Conservation (phyloP, 2,329 filamentous ascomycete genomes). For the Epichloe hybrida region DNA sequence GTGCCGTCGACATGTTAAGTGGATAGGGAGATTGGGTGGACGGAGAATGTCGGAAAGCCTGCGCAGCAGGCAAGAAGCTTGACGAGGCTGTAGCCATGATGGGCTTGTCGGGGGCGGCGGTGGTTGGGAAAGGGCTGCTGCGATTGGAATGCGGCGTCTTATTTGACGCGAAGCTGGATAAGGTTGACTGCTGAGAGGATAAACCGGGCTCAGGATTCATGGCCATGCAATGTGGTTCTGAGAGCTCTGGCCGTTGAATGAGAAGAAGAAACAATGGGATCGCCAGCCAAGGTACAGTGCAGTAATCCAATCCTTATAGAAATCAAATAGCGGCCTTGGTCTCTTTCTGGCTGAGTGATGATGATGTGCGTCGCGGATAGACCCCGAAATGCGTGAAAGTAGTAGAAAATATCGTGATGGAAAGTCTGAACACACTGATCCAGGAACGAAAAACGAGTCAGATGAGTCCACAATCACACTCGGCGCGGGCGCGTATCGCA, state of each 20-base stretch:
- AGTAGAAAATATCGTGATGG: no score
- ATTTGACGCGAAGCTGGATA: slow-evolving; percentile 14
- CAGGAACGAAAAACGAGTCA: not conserved
- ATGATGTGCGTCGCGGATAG: not conserved
- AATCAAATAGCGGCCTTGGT: not conserved
- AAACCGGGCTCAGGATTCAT: slow-evolving; percentile 16
- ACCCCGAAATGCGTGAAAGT: not conserved
- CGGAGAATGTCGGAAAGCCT: slow-evolving; percentile 22
- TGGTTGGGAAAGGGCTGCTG: slow-evolving; percentile 18
- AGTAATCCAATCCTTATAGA: not conserved
- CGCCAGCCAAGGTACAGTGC: no score
- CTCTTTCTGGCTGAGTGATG: not conserved
- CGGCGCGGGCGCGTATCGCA: not conserved
- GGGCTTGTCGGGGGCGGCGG: slow-evolving; percentile 14
- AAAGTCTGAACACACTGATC: not conserved
- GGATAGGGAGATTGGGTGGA: slow-evolving; percentile 21
- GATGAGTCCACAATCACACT: not conserved
- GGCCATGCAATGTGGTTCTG: slow-evolving; percentile 9
- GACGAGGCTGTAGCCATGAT: slow-evolving; percentile 29
- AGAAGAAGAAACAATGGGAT: not conserved
- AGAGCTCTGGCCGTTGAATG: not conserved
- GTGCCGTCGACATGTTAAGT: slow-evolving; percentile 17
- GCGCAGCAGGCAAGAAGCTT: slow-evolving; percentile 27
- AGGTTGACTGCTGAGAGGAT: slow-evolving; percentile 10
- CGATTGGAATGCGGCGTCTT: slow-evolving; percentile 15